phyloP scores from a whole-genome alignment of 371 early-diverging fungal genomes.

The Mucor velutinosus region DNA sequence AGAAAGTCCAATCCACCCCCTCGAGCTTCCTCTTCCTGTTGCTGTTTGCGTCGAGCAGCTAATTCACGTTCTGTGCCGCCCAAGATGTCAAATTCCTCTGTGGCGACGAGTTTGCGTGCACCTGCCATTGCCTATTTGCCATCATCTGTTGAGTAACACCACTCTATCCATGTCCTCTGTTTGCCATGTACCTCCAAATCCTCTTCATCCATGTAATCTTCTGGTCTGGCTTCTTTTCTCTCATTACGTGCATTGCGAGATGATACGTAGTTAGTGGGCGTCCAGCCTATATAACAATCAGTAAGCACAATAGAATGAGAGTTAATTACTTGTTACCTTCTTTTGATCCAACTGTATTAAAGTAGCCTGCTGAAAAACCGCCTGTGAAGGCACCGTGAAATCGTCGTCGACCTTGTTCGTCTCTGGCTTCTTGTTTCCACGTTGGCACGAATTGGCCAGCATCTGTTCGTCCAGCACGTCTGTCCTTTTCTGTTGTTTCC shows the following conservation, averaged over 20 bases:
- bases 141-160: neutral
- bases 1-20: slow-evolving; percentile 35
- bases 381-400: slow-evolving; percentile 96
- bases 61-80: slow-evolving; percentile 70
- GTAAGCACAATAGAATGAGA: neutral
- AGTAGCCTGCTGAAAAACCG: slow-evolving; percentile 94
- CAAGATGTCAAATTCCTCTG: slow-evolving; percentile 69
- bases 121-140: slow-evolving; percentile 47
- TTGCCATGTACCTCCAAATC: slow-evolving; percentile 63
- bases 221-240: slow-evolving; percentile 51
- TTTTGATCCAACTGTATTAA: slow-evolving; percentile 93
- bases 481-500: slow-evolving; percentile 47
- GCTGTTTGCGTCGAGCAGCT: slow-evolving; percentile 50
- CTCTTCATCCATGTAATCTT: slow-evolving; percentile 95
- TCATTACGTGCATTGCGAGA: slow-evolving; percentile 54
- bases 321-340: slow-evolving; percentile 65
- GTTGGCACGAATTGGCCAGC: slow-evolving; percentile 54
- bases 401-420: slow-evolving; percentile 84
- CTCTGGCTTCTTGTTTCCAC: slow-evolving; percentile 65
- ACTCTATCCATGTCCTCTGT: neutral
- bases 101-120: slow-evolving; percentile 57
- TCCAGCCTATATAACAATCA: slow-evolving; percentile 63
- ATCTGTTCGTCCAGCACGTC: slow-evolving; percentile 43
- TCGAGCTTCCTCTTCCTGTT: slow-evolving; percentile 43
- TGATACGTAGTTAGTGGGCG: slow-evolving; percentile 74